Evolutionary conservation across 495 filamentous ascomycete genomes (phyloP).

Genomic region (Gamarada debralockiae): DNA sequence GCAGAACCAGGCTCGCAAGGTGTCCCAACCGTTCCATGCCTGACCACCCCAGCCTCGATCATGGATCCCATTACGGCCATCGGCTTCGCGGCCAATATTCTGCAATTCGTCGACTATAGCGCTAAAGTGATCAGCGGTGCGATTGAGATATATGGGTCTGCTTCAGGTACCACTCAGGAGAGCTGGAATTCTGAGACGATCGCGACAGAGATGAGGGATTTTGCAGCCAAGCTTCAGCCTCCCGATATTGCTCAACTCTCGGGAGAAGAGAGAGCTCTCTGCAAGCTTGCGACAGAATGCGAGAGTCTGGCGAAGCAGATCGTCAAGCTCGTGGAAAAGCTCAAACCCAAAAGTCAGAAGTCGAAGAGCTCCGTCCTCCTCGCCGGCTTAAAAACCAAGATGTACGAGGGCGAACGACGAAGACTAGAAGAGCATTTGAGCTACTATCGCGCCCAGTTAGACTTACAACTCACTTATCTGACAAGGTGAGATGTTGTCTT

Average conservation of each 20-base stretch:
- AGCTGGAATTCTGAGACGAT: slow-evolving; percentile 18
- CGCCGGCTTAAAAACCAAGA: slow-evolving; percentile 19
- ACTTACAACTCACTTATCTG: slow-evolving; percentile 16
- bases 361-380: slow-evolving; percentile 18
- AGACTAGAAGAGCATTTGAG: slow-evolving; percentile 23
- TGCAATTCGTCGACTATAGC: slow-evolving; percentile 35
- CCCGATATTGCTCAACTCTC: not conserved
- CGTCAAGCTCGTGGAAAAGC: slow-evolving; percentile 18
- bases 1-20: no score
- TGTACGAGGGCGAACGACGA: slow-evolving; percentile 18
- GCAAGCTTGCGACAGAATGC: slow-evolving; percentile 21
- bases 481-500: slow-evolving; percentile 18
- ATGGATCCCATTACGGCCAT: slow-evolving; percentile 39
- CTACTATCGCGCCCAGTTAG: slow-evolving; percentile 19
- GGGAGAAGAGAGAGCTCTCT: slow-evolving; percentile 26
- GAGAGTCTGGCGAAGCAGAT: slow-evolving; percentile 17
- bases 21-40: no score
- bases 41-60: not conserved
- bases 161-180: slow-evolving; percentile 22
- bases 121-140: slow-evolving; percentile 25
- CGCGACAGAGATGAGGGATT: slow-evolving; percentile 5
- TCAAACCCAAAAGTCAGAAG: slow-evolving; percentile 23
- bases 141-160: slow-evolving; percentile 26
- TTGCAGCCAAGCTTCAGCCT: not conserved
- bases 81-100: slow-evolving; percentile 32